Evolutionary conservation across 116 monocot species (phyloP).

Genomic region (Dioscorea cayenensis): DNA sequence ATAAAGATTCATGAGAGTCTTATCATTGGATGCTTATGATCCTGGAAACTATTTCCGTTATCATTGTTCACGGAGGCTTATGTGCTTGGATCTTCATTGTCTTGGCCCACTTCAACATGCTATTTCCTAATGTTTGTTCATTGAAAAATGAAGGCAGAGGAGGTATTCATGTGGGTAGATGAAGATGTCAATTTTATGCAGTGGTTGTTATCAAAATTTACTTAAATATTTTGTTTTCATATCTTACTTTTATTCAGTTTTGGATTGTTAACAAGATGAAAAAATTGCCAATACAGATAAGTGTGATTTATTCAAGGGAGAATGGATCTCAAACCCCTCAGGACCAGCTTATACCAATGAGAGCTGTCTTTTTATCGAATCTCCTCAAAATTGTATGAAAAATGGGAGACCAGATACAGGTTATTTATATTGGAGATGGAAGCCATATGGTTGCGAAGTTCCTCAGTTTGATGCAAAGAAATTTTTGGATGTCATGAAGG

Average conservation of each 20-base stretch:
- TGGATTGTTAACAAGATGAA: not conserved
- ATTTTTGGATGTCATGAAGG: slow-evolving; percentile 49
- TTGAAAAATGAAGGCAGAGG: too few species aligned
- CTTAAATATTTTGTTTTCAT: not conserved
- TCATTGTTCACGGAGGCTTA: too few species aligned
- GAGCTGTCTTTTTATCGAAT: slow-evolving; percentile 36
- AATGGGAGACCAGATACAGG: slow-evolving; percentile 57
- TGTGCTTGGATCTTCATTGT: too few species aligned
- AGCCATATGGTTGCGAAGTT: slow-evolving; percentile 46
- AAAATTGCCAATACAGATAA: slow-evolving; percentile 13
- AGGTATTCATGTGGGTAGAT: too few species aligned
- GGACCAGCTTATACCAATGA: slow-evolving; percentile 49
- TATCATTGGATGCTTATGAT: too few species aligned
- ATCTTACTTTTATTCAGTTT: not conserved
- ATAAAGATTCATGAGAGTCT: too few species aligned
- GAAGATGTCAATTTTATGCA: too few species aligned
- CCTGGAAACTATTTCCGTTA: too few species aligned
- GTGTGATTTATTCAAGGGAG: slow-evolving; percentile 46
- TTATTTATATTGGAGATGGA: slow-evolving; percentile 68
- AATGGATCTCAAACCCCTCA: slow-evolving; percentile 43
- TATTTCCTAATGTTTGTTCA: too few species aligned
- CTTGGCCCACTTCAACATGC: too few species aligned
- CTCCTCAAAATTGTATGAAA: slow-evolving; percentile 49
- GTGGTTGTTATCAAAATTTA: too few species aligned
- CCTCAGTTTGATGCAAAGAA: slow-evolving; percentile 23